phyloP scores from a whole-genome alignment of 345 rosid species.

The Lepidium sativum region DNA sequence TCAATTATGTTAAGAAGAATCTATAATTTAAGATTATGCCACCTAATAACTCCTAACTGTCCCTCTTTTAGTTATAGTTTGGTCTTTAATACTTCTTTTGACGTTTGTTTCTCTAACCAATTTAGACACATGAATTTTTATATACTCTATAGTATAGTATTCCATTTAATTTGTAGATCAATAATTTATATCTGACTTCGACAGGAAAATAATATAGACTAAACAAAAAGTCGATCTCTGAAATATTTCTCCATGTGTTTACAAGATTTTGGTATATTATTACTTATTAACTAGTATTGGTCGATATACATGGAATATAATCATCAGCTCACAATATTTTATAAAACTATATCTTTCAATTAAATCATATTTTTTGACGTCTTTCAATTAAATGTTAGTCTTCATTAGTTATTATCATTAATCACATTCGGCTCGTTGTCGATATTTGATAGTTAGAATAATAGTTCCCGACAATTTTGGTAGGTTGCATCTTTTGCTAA shows the following conservation, averaged over 20 bases:
- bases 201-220: slow-evolving; percentile 2
- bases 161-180: background rate
- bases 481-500: slow-evolving; percentile 1
- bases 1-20: slow-evolving; percentile 8
- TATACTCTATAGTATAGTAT: background rate
- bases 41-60: slow-evolving; percentile 29
- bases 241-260: slow-evolving; percentile 19
- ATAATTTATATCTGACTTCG: background rate
- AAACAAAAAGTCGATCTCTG: slow-evolving; percentile 5
- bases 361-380: background rate
- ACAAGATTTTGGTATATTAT: background rate
- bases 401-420: background rate
- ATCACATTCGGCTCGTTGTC: slow-evolving; percentile 6
- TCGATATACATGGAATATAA: background rate
- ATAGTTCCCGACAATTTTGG: slow-evolving; percentile 16
- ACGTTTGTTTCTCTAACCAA: slow-evolving; percentile 5
- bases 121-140: background rate
- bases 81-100: slow-evolving; percentile 13
- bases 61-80: slow-evolving; percentile 18
- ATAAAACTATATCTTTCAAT: background rate
- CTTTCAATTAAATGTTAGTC: background rate
- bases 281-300: background rate
- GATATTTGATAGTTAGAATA: background rate
- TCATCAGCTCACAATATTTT: background rate
- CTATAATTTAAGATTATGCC: slow-evolving; percentile 2